phyloP scores from a whole-genome alignment of 371 early-diverging fungal genomes.

The Mucor sp. region DNA sequence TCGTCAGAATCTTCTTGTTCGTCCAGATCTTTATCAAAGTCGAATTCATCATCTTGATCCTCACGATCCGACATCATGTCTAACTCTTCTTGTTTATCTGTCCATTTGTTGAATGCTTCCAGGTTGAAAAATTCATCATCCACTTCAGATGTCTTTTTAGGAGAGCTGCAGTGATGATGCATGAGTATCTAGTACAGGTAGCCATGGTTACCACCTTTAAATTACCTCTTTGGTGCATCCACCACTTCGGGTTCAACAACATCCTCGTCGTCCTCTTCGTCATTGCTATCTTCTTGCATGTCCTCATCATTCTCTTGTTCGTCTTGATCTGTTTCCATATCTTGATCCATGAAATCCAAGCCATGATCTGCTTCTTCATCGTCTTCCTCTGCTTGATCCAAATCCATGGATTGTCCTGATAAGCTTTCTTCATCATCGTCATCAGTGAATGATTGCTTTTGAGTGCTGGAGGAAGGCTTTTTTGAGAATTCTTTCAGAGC shows the following conservation, averaged over 20 bases:
- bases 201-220: not conserved
- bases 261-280: slow-evolving; percentile 19
- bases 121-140: slow-evolving; percentile 72
- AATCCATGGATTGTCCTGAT: slow-evolving; percentile 31
- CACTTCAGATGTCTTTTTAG: slow-evolving; percentile 51
- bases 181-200: too few relatives aligned
- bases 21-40: slow-evolving; percentile 55
- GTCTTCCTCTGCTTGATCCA: slow-evolving; percentile 38
- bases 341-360: slow-evolving; percentile 10
- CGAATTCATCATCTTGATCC: slow-evolving; percentile 50
- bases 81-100: slow-evolving; percentile 46
- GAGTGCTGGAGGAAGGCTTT: not conserved
- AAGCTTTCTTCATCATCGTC: slow-evolving; percentile 21
- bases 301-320: slow-evolving; percentile 26
- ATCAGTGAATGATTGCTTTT: not conserved
- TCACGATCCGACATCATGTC: slow-evolving; percentile 51
- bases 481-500: slow-evolving; percentile 46
- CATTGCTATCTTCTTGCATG: slow-evolving; percentile 11
- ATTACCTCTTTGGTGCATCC: slow-evolving; percentile 10
- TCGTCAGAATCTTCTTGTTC: slow-evolving; percentile 56
- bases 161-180: not conserved
- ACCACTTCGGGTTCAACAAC: slow-evolving; percentile 21
- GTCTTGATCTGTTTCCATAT: slow-evolving; percentile 33
- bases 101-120: slow-evolving; percentile 63
- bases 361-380: slow-evolving; percentile 19